These are phyloP conservation scores for Cadophora sp. DNA, from an alignment of 2,329 filamentous ascomycete genomes.

Conservation along the genomic window DNA sequence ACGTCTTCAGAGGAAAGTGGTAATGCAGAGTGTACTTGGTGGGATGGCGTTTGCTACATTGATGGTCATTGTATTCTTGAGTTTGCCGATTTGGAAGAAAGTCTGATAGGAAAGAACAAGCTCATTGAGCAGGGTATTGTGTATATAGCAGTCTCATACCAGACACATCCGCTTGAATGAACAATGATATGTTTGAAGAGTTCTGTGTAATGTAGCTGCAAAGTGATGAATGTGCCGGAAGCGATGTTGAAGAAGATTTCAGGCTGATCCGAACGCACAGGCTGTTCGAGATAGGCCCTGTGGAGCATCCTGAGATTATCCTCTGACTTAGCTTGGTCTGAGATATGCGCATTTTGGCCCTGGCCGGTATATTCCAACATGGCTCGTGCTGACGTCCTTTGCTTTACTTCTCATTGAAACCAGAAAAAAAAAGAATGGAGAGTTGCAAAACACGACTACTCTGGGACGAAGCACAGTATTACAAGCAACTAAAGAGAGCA, in stretches of 20 bases:
- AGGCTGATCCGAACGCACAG: neutral
- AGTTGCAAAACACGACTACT: too few relatives aligned
- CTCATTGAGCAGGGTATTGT: neutral
- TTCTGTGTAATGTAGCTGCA: neutral
- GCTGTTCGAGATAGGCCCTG: neutral
- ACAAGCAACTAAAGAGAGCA: too few relatives aligned
- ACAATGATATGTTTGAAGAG: neutral
- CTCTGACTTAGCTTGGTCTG: neutral
- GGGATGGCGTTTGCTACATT: conserved; percentile 75
- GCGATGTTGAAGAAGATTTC: neutral
- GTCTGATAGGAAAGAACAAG: conserved; percentile 15
- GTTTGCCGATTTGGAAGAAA: conserved; percentile 52
- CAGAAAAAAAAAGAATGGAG: too few relatives aligned
- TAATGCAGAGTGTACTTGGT: conserved; percentile 63
- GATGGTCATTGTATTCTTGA: conserved; percentile 69
- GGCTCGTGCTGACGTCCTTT: neutral
- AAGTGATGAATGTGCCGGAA: neutral
- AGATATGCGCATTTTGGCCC: neutral
- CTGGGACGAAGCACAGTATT: too few relatives aligned
- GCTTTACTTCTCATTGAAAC: too few relatives aligned
- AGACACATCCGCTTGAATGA: conserved; percentile 1
- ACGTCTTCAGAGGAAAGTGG: conserved; percentile 52
- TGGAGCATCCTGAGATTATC: neutral
- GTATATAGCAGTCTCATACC: conserved; percentile 4
- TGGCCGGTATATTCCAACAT: neutral